Evolutionary conservation across 2,329 filamentous ascomycete genomes (phyloP), one percentile per base, ranked within the genome.

Genomic region (Penicillium sp.): DNA sequence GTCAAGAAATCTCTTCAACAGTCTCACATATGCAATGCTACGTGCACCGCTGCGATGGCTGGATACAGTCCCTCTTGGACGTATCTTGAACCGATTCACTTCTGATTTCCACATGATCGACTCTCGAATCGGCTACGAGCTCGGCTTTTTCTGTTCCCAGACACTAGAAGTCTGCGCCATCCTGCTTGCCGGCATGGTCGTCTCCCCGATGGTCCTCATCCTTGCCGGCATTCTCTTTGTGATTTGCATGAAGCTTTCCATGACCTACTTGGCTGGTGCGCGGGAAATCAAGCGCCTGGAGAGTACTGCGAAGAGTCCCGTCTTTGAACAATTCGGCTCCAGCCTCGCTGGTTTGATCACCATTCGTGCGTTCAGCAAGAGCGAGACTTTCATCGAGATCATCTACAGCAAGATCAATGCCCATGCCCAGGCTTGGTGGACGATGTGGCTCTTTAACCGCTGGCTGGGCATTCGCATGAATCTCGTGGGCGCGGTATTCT

Each of bases 311-410:
- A 93, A 92, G 74, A 90, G 88, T 0, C 91, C 91, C 0, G 86
- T 94, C 0, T 93, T 92, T 67, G 90, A 94, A 72, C 87, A 91
- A 62, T 93, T 94, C 67, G 88, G 88, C 11, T 87, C 89, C 1
- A 86, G 89, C 0, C 82, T 94, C 10, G 83, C 85, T 0, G 91
- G 91, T 5, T 85, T 95, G 17, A 81, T 86, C 1, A 93, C 90
- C 0, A 91, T 95, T 54, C 86, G 91, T 12, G 88, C 89, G 0
- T 94, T 90, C 65, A 86, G 86, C 63, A 92, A 91, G 77, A 78
- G 81, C 0, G 80, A 86, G 20, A 81, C 82, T 0, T 94, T 92
- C 64, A 79, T 90, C 48, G 81, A 87, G 11, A 83, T 86, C 57
- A 92, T 94, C 88, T 88, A 88, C 71, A 72, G 74, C 50, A 84